Percentiles rank a stretch among this genome's conserved stretches.
Evolutionary conservation across 805 yeast species (phyloP).

Genomic region (Wickerhamomyces hampshirensis): DNA sequence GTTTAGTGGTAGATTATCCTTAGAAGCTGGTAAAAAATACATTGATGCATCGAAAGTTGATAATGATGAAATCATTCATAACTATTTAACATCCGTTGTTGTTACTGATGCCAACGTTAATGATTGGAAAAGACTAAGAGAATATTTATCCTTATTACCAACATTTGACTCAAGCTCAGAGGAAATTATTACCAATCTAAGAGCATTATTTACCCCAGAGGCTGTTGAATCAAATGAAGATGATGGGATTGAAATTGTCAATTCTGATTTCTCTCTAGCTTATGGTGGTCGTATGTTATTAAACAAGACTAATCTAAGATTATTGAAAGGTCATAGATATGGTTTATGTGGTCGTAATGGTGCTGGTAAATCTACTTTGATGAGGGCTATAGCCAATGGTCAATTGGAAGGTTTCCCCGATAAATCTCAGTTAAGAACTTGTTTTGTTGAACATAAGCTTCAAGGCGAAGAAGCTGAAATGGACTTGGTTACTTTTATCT

Average conservation of each 20-base stretch:
- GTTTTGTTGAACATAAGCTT: constrained; percentile 94
- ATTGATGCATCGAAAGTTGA: constrained; percentile 27
- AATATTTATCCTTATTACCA: constrained; percentile 41
- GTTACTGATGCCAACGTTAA: constrained; percentile 67
- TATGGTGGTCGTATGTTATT: constrained; percentile 96
- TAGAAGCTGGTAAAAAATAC: constrained; percentile 47
- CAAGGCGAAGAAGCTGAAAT: constrained; percentile 93
- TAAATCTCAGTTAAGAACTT: constrained; percentile 77
- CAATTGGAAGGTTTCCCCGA: constrained; percentile 97
- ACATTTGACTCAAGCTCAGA: constrained; percentile 38
- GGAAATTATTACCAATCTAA: constrained; percentile 41
- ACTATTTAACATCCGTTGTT: constrained; percentile 49
- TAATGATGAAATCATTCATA: constrained; percentile 34
- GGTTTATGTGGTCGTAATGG: constrained; percentile 98
- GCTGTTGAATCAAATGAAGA: constrained; percentile 56
- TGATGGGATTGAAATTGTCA: constrained; percentile 88
- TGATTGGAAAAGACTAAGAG: constrained; percentile 60
- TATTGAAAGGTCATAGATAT: constrained; percentile 91
- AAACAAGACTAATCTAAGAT: constrained; percentile 84
- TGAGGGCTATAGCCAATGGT: constrained; percentile 96
- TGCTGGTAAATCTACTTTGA: constrained; percentile 96
- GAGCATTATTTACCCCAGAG: constrained; percentile 48
- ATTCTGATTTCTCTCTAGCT: constrained; percentile 92
- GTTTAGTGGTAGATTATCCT: constrained; percentile 69
- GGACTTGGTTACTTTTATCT: constrained; percentile 85